phyloP scores from a whole-genome alignment of 768 basidiomycete genomes.

The Serpula lacrymans region DNA sequence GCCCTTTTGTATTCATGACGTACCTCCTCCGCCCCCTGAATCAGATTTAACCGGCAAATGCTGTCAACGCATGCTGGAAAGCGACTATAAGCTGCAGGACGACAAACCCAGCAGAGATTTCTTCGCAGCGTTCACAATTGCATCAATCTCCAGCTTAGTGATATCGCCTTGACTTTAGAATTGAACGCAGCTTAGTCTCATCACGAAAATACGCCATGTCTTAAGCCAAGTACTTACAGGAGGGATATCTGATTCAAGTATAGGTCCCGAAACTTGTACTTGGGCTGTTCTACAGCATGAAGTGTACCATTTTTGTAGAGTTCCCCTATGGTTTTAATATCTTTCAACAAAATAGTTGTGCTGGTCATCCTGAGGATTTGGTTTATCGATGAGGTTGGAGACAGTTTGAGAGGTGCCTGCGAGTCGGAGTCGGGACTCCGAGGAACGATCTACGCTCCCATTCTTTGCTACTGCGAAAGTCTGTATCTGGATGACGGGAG shows the following conservation, averaged over 20 bases:
- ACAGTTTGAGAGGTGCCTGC: too few species aligned
- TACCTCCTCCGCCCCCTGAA: conserved; percentile 81
- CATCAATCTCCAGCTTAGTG: conserved; percentile 64
- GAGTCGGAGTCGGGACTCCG: too few species aligned
- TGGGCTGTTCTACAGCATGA: conserved; percentile 27
- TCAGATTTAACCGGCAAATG: neutral
- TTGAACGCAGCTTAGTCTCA: conserved; percentile 3
- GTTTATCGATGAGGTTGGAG: too few species aligned
- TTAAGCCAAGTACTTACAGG: conserved; percentile 49
- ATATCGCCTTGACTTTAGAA: conserved; percentile 71
- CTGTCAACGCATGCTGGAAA: conserved; percentile 8
- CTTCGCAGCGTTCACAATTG: conserved; percentile 85
- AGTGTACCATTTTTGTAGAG: conserved; percentile 47
- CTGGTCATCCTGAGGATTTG: conserved; percentile 18
- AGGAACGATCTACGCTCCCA: too few species aligned
- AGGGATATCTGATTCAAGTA: conserved; percentile 63
- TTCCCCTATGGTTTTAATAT: conserved; percentile 54
- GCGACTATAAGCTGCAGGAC: neutral
- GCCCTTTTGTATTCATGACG: conserved; percentile 14
- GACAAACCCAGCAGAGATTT: conserved; percentile 58
- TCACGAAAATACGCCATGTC: conserved; percentile 50
- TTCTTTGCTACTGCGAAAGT: too few species aligned
- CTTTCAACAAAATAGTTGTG: conserved; percentile 31
- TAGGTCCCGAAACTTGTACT: conserved; percentile 33
- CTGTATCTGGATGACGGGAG: too few species aligned